A percentile compares a stretch with the other conserved stretches of the same genome.
These are phyloP conservation scores for Magnusiomyces fungicola DNA, from an alignment of 1,139 yeast species.

Conservation along the genomic window DNA sequence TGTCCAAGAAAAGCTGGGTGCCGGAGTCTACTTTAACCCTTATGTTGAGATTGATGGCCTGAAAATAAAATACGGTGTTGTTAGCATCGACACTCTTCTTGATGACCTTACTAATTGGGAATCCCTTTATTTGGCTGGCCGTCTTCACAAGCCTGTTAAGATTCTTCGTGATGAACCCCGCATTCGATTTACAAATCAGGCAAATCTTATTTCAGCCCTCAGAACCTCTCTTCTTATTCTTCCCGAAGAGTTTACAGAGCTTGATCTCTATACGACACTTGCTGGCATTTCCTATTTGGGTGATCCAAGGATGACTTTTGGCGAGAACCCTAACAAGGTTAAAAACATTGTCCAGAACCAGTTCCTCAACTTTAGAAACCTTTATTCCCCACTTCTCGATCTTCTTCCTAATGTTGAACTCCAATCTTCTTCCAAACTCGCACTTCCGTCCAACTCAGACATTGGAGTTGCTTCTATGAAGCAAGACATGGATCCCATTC, in stretches of 20 bases:
- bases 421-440: conserved; percentile 17
- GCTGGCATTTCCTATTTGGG: conserved; percentile 83
- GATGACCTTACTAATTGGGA: conserved; percentile 77
- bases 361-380: conserved; percentile 52
- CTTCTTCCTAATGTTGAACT: conserved; percentile 35
- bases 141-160: conserved; percentile 90
- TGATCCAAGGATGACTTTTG: conserved; percentile 78
- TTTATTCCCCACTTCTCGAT: conserved; percentile 64
- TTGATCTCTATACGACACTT: conserved; percentile 63
- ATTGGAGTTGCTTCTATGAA: conserved; percentile 27
- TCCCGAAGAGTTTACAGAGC: conserved; percentile 49
- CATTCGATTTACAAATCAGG: conserved; percentile 61
- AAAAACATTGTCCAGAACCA: conserved; percentile 79
- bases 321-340: conserved; percentile 88
- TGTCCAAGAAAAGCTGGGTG: conserved; percentile 62
- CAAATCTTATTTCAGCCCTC: conserved; percentile 71
- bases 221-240: conserved; percentile 61
- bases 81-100: conserved; percentile 52
- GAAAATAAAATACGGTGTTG: conserved; percentile 80
- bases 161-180: conserved; percentile 56
- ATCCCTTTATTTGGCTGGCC: conserved; percentile 80
- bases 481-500: conserved; percentile 33
- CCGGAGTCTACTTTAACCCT: conserved; percentile 93
- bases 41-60: conserved; percentile 59
- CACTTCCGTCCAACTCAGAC: conserved; percentile 18